Base-by-base conservation (phyloP, 345 rosid genomes). In the Cardamine occulta region DNA sequence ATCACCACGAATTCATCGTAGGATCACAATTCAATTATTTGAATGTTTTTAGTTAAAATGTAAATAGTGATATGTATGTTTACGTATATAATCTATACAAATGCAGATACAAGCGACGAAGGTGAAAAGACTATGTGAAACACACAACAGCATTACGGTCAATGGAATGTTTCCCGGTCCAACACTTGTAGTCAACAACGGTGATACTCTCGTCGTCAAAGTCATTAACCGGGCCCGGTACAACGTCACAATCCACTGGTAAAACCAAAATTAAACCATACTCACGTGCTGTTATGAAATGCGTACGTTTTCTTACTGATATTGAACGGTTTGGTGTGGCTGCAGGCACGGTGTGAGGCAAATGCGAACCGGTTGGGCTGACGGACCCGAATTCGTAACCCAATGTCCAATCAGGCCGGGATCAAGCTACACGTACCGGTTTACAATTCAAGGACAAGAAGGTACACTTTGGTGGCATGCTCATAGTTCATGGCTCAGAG, bases 401-500 rank as follows among this genome's bases (percentile, higher is more conserved):
- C 99, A 95, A 51, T 95, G 99, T 54, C 99, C 99, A 13, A 90
- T 95, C 19, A 79, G 91, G 79, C 99, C 99, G 1, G 98, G 97
- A 57, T 76, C 83, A 34, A 95, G 88, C 51, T 95, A 89, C 87
- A 90, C 93, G 2, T 92, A 95, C 81, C 84, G 93, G 80, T 95
- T 92, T 63, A 95, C 94, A 1, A 82, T 95, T 63, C 79, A 90
- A 78, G 98, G 93, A 10, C 97, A 95, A 76, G 97, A 84, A 75
- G 99, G 99, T 42, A 95, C 99, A 3, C 70, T 95, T 14, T 95
- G 99, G 99, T 95, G 99, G 99, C 99, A 95, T 72, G 99, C 98
- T 68, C 99, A 92, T 49, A 95, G 99, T 74, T 89, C 98, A 0
- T 95, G 99, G 99, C 97, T 95, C 6, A 79, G 99, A 82, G 98